phyloP scores from a whole-genome alignment of 78 protist species.

The Thecamonas trahens region DNA sequence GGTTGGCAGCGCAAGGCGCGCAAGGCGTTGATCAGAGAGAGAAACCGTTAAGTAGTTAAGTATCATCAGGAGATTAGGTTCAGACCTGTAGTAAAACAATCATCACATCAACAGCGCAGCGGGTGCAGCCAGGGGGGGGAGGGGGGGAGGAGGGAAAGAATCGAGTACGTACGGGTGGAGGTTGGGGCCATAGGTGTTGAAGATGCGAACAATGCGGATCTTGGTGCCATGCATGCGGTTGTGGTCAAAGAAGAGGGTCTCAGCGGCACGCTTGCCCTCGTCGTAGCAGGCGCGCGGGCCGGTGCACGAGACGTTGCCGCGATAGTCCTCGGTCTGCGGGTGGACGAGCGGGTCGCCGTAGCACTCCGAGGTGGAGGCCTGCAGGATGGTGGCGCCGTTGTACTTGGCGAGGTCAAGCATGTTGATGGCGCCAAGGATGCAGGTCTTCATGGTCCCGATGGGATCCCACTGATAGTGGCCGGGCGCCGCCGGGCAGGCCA shows the following conservation, averaged over 20 bases:
- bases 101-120: too few relatives aligned
- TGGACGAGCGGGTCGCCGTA: constrained; percentile 61
- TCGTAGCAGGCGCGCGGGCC: constrained; percentile 85
- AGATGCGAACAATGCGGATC: constrained; percentile 72
- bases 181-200: constrained; percentile 83
- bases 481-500: constrained; percentile 82
- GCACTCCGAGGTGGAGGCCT: constrained; percentile 76
- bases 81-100: too few relatives aligned
- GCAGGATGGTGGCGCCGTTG: constrained; percentile 36
- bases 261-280: constrained; percentile 85
- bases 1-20: too few relatives aligned
- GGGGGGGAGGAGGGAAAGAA: too few relatives aligned
- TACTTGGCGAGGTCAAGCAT: constrained; percentile 66
- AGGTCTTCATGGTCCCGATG: constrained; percentile 67
- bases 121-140: too few relatives aligned
- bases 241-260: constrained; percentile 66
- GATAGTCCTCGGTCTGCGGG: constrained; percentile 73
- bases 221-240: constrained; percentile 26
- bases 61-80: too few relatives aligned
- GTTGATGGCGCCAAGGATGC: constrained; percentile 58
- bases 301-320: constrained; percentile 64
- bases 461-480: constrained; percentile 61
- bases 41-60: too few relatives aligned
- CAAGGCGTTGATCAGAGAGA: too few relatives aligned
- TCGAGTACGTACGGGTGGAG: constrained; percentile 64